phyloP scores from a whole-genome alignment of 164 flowering plant genomes.

The Akebia trifoliata region DNA sequence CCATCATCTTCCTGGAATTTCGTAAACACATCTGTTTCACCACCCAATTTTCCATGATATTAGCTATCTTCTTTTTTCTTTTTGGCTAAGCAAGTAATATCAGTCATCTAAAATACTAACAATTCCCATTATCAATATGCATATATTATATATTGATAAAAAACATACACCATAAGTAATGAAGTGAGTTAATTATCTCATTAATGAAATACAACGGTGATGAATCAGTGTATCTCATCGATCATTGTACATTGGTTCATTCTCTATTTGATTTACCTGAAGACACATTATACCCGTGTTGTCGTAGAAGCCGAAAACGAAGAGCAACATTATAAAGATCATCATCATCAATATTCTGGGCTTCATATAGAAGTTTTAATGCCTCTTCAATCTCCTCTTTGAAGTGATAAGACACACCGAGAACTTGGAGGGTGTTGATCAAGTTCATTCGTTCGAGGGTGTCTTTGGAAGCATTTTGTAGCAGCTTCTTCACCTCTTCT shows the following conservation, averaged over 20 bases:
- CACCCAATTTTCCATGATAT: too few relatives aligned
- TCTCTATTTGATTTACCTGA: slow-evolving; percentile 4
- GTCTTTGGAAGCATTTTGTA: background rate
- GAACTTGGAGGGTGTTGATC: background rate
- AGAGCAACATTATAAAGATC: slow-evolving; percentile 1
- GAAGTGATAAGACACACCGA: slow-evolving; percentile 4
- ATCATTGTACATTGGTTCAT: too few relatives aligned
- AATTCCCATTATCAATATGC: too few relatives aligned
- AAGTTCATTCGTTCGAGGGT: background rate
- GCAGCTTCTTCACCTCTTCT: slow-evolving; percentile 10
- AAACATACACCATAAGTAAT: too few relatives aligned
- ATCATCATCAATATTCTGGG: background rate
- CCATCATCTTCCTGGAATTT: slow-evolving; percentile 31
- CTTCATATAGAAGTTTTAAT: too few relatives aligned
- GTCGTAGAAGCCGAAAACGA: slow-evolving; percentile 8
- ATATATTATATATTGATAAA: too few relatives aligned
- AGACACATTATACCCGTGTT: slow-evolving; percentile 9
- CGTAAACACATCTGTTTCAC: slow-evolving; percentile 5
- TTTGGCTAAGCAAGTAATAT: too few relatives aligned
- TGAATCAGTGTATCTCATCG: too few relatives aligned
- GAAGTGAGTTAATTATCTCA: too few relatives aligned
- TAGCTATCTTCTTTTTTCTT: too few relatives aligned
- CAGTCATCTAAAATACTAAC: too few relatives aligned
- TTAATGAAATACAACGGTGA: too few relatives aligned
- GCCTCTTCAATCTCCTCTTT: slow-evolving; percentile 4